Base-by-base conservation (phyloP, 2,329 filamentous ascomycete species). In the Amauroascus niger region DNA sequence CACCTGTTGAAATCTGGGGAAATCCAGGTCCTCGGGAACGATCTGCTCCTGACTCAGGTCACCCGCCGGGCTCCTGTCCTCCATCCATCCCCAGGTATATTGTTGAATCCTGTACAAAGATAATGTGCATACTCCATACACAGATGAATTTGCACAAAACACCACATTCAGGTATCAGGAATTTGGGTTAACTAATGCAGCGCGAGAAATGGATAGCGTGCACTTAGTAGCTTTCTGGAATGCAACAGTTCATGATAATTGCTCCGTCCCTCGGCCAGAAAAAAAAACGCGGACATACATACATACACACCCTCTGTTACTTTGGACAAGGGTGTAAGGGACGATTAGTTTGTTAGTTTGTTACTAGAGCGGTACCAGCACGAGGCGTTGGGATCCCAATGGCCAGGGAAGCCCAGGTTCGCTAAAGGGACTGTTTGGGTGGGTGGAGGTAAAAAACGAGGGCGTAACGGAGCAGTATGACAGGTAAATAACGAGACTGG, bases 361-460 rank as follows among this genome's bases (percentile, higher is more conserved):
- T 40, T 49, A 49, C 47, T 49, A 40, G 47, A 22, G 33, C 35
- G 37, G 30, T 49, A 49, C 48, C 37, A 41, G 39, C n/a, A 32
- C 37, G 35, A 50, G 37, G 26, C 37, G 37, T 50, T 33, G 48
- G 48, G 39, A 50, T 43, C 48, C n/a, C 48, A 50, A 50, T 50
- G 37, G 37, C 26, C 24, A 16, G 24, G n/a, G 48, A 18, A 33
- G 24, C 3, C 13, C 28, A n/a, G 37, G 20, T 13, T 50, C 35
- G 48, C 48, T 50, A 30, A 50, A 24, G 16, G 35, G 13, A 28
- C 37, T 16, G 4, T 30, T 4, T 28, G 41, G 41, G 22, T n/a
- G 41, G 24, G 30, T 16, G 22, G n/a, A 45, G 41, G 9, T 11
- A n/a, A 13, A 37, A 37, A 37, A 24, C 26, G 33, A 18, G n/a